Base-by-base conservation (phyloP, 176 grass and related monocot species). In the maize (Zea mays) region DNA sequence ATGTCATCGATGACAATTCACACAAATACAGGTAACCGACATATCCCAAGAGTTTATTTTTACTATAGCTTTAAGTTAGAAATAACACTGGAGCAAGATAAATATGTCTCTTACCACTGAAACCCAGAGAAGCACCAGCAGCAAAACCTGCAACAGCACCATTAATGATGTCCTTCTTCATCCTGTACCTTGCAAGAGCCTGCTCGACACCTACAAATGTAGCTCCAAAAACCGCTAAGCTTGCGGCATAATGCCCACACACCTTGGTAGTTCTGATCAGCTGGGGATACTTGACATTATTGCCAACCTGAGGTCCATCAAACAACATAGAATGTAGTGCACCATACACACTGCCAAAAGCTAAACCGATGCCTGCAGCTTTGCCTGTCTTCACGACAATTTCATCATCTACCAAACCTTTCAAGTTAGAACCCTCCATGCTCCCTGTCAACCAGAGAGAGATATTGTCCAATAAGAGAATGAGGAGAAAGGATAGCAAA, bases 101-200 rank as follows among this genome's bases (percentile, higher is more conserved):
- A 62, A 44, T 27, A 44, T 27, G 27, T 27, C 27, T 46, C 34
- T 67, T 85, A 90, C 88, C 84, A 84, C 50, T 77, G 65, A 81
- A 64, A 77, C 84, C 84, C 57, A 84, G 5, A 78, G 75, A 83
- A 81, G 59, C 65, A 73, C 81, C 88, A 67, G 88, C 72, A 86
- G 84, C 71, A 72, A 90, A 90, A 87, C 84, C 84, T 81, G 80
- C 80, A 47, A 81, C 77, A 77, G 60, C 42, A 73, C 84, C 88
- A 84, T 90, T 90, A 40, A 87, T 34, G 36, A 69, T 57, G 71
- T 90, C 88, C 76, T 84, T 90, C 70, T 90, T 90, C 76, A 41
- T 73, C 63, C 88, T 90, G 65, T 68, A 66, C 64, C 61, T 90
- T 46, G 84, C 84, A 75, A 90, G 67, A 49, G 85, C 20, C 35